Base-by-base conservation (phyloP, 176 grass and related monocot species). In the Eragrostis curvula region DNA sequence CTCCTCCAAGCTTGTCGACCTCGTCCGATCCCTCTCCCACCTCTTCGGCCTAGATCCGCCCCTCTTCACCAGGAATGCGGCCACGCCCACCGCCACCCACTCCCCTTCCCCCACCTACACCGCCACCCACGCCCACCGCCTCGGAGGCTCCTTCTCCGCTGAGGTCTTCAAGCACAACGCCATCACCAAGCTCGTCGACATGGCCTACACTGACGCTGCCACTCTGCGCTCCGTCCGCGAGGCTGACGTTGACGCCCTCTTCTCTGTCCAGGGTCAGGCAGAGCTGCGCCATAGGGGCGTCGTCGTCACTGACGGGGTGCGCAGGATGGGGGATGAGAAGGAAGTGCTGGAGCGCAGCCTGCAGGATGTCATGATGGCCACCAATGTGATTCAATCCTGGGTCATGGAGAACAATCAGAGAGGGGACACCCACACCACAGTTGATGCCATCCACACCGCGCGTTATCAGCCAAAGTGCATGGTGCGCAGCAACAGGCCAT, bases 1-100 rank as follows among this genome's bases (percentile, higher is more conserved):
- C 29, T 92, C 95, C 44, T 90, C 95, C 57, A 97, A 97, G 76
- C 84, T 97, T 68, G 77, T 92, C 32, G 94, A 97, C 61, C 94
- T 97, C 21, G 92, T 94, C 57, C 77, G 85, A 56, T 92, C 89
- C 18, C 86, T 94, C 53, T 90, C 90, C 46, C 88, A 97, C 62
- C 85, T 94, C 21, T 97, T 97, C 73, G 88, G 90, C 64, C 85
- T 92, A 56, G 95, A 97, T 63, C 91, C 89, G 3, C 91, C 94
- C 28, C 83, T 97, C 53, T 97, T 91, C 79, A 86, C 94, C n/a
- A 84, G 83, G 58, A 73, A 56, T 45, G 71, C 84, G 30, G 50
- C 68, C 13, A 15, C 81, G 68, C 23, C 75, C 27, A 60, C 66
- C 84, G 30, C 63, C 55, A 4, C 67, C 40, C 52, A 39, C 2